These are phyloP conservation scores for Aspergillus phoenicis DNA, from an alignment of 2,329 filamentous ascomycete species.

Conservation along the genomic window DNA sequence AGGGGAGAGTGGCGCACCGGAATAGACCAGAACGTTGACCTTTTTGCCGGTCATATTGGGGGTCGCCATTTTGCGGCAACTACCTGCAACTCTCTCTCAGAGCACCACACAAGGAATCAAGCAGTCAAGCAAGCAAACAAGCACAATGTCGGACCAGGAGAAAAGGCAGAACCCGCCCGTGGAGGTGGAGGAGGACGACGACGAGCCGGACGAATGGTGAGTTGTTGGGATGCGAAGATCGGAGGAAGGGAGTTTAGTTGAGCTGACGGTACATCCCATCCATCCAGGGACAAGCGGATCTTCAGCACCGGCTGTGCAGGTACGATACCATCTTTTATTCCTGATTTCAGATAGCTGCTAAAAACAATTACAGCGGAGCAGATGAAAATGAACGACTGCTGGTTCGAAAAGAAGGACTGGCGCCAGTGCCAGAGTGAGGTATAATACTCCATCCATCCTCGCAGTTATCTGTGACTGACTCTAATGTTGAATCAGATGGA, in stretches of 20 bases:
- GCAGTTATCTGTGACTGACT: no score
- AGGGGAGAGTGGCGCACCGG: slow-evolving; percentile 59
- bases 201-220: slow-evolving; percentile 95
- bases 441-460: slow-evolving; percentile 40
- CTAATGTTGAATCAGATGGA: slow-evolving; percentile 68
- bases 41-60: slow-evolving; percentile 61
- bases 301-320: slow-evolving; percentile 93
- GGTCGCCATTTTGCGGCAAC: slow-evolving; percentile 24
- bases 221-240: slow-evolving; percentile 6
- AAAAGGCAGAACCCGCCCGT: slow-evolving; percentile 51
- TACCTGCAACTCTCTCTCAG: not conserved
- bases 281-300: slow-evolving; percentile 88
- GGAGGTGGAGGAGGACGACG: slow-evolving; percentile 62
- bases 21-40: slow-evolving; percentile 92
- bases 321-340: slow-evolving; percentile 41
- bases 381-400: slow-evolving; percentile 88
- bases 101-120: not conserved
- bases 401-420: slow-evolving; percentile 96
- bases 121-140: not conserved
- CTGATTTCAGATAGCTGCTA: not conserved
- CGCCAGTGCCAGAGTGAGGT: slow-evolving; percentile 85
- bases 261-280: slow-evolving; percentile 20
- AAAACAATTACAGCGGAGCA: slow-evolving; percentile 70
- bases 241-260: not conserved
- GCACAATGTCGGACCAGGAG: slow-evolving; percentile 56